Base-by-base conservation (phyloP, 352 stramenopile genomes). In the Phytophthora sp. region DNA sequence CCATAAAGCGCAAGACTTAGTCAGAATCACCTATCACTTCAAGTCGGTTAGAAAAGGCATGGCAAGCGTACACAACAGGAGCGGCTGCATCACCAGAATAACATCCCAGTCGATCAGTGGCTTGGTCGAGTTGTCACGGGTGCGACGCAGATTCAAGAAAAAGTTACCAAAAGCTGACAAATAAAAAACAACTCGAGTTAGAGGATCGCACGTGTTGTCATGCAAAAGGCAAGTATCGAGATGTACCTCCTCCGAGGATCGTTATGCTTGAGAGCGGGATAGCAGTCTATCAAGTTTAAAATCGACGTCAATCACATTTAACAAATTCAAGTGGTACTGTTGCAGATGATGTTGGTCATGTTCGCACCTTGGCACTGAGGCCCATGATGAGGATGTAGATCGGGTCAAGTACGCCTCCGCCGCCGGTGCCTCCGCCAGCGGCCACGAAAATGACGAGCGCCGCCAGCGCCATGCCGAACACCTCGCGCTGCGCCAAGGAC, bases 81-180 rank as follows among this genome's bases (percentile, higher is more conserved):
- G 79, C 8, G 97, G 97, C 74, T 99, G 95, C 95, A 99, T 99
- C 9, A 98, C 86, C 10, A 99, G 66, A 51, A 99, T 97, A 27
- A 99, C 80, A 73, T 99, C 95, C 97, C 97, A 99, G 80, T 99
- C 95, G 10, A 99, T 96, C 4, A 99, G 77, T 13, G 95, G 92
- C 28, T 92, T 62, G 51, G 97, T 91, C 3, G 89, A 92, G 27
- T 85, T 70, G 15, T 92, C 89, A 54, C 97, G 94, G n/a, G 92
- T 79, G 70, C 97, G 98, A 20, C 63, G 65, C 6, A 89, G 49
- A 69, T 99, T 99, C 11, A 98, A 63, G 21, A 97, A 53, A 31
- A 96, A 96, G 66, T 98, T 99, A 8, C 91, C 95, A 39, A 98
- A 74, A 2, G 94, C 92, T 77, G 46, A 4, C 30, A 31, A 38